Conservation (phyloP, 176 grass and related monocot genomes). For the Saccharum officinarum region DNA sequence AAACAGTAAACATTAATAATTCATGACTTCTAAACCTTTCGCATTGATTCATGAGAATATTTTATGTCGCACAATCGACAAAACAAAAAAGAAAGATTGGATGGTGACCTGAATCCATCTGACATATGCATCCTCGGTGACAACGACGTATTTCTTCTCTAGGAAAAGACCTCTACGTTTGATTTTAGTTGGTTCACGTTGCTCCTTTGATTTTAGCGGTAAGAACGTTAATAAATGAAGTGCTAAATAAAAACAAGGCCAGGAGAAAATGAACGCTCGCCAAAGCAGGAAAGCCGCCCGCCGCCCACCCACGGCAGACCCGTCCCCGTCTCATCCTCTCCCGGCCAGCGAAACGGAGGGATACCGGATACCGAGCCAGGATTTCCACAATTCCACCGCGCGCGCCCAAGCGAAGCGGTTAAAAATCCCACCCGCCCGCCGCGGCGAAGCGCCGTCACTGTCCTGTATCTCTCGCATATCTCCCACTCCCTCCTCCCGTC, state of each 20-base stretch:
- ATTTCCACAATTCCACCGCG: neutral
- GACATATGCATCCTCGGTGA: neutral
- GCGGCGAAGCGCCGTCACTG: slow-evolving; percentile 4
- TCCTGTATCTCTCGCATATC: slow-evolving; percentile 29
- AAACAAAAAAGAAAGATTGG: no score
- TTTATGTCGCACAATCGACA: neutral
- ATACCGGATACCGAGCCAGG: neutral
- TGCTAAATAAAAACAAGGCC: no score
- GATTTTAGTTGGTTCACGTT: no score
- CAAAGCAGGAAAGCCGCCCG: neutral
- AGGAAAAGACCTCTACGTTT: neutral
- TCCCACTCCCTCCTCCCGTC: neutral
- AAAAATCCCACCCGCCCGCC: neutral
- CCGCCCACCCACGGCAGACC: neutral
- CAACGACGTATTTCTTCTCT: neutral
- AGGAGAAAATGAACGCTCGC: neutral
- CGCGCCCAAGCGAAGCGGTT: neutral
- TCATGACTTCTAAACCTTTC: no score
- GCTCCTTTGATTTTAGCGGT: no score
- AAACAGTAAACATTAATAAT: neutral
- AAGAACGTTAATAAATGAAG: no score
- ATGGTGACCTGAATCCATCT: neutral
- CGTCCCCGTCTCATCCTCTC: neutral
- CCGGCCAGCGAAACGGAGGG: neutral
- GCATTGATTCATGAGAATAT: neutral